These are phyloP conservation scores for Vigna trinervia DNA, from an alignment of 306 rosid species.

Conservation along the genomic window DNA sequence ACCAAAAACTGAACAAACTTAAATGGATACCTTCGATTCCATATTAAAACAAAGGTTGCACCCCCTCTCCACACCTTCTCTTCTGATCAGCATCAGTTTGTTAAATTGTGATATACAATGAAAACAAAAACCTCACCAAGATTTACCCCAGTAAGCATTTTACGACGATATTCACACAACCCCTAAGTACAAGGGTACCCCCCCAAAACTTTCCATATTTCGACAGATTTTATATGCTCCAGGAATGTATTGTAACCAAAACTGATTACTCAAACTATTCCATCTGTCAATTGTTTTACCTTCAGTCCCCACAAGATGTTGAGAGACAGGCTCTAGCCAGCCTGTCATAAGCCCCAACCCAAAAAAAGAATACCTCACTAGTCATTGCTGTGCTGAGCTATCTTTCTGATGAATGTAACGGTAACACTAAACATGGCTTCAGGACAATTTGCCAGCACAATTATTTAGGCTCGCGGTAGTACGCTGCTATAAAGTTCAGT, in stretches of 20 bases:
- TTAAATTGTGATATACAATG: conserved; percentile 4
- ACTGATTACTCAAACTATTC: conserved; percentile 16
- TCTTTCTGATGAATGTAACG: conserved; percentile 43
- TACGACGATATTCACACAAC: neutral
- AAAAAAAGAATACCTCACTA: conserved; percentile 32
- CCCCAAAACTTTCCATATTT: conserved; percentile 23
- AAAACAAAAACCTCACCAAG: conserved; percentile 30
- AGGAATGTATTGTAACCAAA: conserved; percentile 29
- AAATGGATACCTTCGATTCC: neutral
- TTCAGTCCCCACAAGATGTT: conserved; percentile 30
- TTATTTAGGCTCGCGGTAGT: conserved; percentile 4
- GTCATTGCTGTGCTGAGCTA: conserved; percentile 8
- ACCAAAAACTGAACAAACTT: neutral
- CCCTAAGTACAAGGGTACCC: conserved; percentile 30
- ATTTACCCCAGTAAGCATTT: conserved; percentile 27
- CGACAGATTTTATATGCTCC: neutral
- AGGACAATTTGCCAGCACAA: conserved; percentile 35
- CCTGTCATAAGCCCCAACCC: conserved; percentile 49
- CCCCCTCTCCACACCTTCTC: neutral
- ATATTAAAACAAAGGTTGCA: neutral
- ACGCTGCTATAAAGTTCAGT: conserved; percentile 19
- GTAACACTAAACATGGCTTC: conserved; percentile 41
- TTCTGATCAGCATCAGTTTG: neutral
- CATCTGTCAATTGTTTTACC: conserved; percentile 36
- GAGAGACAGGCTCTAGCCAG: conserved; percentile 45